Conservation (phyloP, 768 basidiomycete genomes). For the Pulveroboletus sp. region DNA sequence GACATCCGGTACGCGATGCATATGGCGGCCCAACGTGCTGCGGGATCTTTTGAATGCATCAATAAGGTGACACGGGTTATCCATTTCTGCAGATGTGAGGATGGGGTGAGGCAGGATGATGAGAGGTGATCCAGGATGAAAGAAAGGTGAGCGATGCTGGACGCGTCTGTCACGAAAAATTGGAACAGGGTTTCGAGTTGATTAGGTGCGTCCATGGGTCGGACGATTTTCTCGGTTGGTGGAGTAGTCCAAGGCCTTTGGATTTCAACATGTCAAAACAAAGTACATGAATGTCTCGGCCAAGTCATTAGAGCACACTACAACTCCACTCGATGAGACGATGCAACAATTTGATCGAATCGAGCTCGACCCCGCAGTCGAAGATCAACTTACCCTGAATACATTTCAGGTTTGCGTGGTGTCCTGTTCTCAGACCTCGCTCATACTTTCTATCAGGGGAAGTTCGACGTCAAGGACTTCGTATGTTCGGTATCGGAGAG, state of each 20-base stretch:
- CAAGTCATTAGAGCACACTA: not conserved
- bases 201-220: constrained; percentile 43
- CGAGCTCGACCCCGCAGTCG: constrained; percentile 48
- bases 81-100: constrained; percentile 73
- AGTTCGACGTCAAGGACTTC: constrained; percentile 91
- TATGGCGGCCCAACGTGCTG: constrained; percentile 75
- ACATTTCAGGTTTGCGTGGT: constrained; percentile 47
- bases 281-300: not conserved
- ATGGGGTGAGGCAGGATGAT: constrained; percentile 49
- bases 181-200: constrained; percentile 63
- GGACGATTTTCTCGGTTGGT: not conserved
- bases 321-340: constrained; percentile 4
- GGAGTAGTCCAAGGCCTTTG: constrained; percentile 9
- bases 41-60: constrained; percentile 72
- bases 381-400: constrained; percentile 48
- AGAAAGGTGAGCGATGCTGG: constrained; percentile 54
- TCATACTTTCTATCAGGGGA: constrained; percentile 47
- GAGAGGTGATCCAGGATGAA: constrained; percentile 55
- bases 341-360: constrained; percentile 24
- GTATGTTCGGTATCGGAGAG: constrained; percentile 82
- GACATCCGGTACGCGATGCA: constrained; percentile 69
- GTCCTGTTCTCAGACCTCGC: not conserved
- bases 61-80: constrained; percentile 65
- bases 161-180: constrained; percentile 62
- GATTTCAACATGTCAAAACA: constrained; percentile 33